Base-by-base conservation (phyloP, 1,284 basidiomycete species). In the Puccinia polysora region DNA sequence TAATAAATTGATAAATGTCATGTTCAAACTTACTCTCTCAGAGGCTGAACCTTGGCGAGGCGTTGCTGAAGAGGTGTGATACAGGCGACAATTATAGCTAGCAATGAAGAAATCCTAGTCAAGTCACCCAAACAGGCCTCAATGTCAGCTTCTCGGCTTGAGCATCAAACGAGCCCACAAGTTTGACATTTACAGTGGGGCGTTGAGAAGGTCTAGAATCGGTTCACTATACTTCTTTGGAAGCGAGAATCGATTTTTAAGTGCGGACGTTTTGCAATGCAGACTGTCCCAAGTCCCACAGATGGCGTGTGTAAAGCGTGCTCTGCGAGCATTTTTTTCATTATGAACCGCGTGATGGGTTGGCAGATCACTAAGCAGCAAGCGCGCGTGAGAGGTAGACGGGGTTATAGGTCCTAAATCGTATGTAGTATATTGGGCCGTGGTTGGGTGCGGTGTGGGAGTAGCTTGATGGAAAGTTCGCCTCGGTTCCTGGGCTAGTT, bases 31-130 rank as follows among this genome's bases (percentile, higher is more conserved):
- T 50, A 77, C 77, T 76, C 73, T n/a, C 80, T 79, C 7, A 82
- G 69, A 2, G 81, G 80, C 64, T 79, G 77, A 28, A 80, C 38
- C 53, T 77, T 75, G 43, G 78, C 77, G 55, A 82, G 70, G 15
- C 76, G 73, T 49, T 74, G 64, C 73, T 82, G 81, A 50, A 82
- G 73, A 23, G 80, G 81, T 43, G 78, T 78, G 2, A 81, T 79
- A 45, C 81, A 78, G 7, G 80, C 81, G 7, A 82, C 81, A 12
- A 81, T 62, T 34, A 82, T 76, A 12, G 79, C 79, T 14, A 80
- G 74, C 1, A 82, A 72, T 12, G 81, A 80, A 3, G 81, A 79
- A 75, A 79, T 80, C 4, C 81, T 75, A n/a, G 79, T 79, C n/a
- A 78, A 77, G 1, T 79, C 80, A 79, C 80, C 80, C 73, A 79